Percentiles rank a stretch among this genome's conserved stretches.
Conservation (phyloP, 495 filamentous ascomycete species). For the Talaromyces borbonicus region DNA sequence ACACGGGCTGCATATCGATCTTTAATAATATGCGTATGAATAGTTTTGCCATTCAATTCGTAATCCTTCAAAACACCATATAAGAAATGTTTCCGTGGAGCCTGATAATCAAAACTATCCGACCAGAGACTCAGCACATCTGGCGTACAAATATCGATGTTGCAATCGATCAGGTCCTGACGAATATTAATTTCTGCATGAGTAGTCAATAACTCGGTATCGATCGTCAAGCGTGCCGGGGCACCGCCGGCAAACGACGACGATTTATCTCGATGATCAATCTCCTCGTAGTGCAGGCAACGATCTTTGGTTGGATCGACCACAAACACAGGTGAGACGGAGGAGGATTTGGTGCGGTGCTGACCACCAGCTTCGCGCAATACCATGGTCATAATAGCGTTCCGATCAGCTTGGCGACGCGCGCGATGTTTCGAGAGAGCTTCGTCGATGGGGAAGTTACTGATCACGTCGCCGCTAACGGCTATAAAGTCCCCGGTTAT, state of each 20-base stretch:
- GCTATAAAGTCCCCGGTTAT: constrained; percentile 87
- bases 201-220: constrained; percentile 56
- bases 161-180: constrained; percentile 84
- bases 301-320: constrained; percentile 70
- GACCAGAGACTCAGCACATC: constrained; percentile 92
- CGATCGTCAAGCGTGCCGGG: constrained; percentile 50
- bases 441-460: constrained; percentile 73
- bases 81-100: constrained; percentile 78
- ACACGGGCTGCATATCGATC: constrained; percentile 73
- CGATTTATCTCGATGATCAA: constrained; percentile 32
- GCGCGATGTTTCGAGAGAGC: constrained; percentile 71
- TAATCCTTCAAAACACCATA: constrained; percentile 91
- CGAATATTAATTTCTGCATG: constrained; percentile 68
- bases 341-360: constrained; percentile 65
- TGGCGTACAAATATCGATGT: constrained; percentile 95
- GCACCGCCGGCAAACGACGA: constrained; percentile 32
- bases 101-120: constrained; percentile 94
- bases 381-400: constrained; percentile 98
- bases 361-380: constrained; percentile 64
- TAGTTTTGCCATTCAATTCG: constrained; percentile 90
- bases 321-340: constrained; percentile 72
- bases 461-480: constrained; percentile 89
- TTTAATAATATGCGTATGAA: constrained; percentile 79
- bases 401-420: constrained; percentile 74
- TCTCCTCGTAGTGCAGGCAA: constrained; percentile 90